A percentile compares a stretch with the other conserved stretches of the same genome.
Evolutionary conservation across 1,284 basidiomycete genomes (phyloP).

Genomic region (Porodaedalea pini): DNA sequence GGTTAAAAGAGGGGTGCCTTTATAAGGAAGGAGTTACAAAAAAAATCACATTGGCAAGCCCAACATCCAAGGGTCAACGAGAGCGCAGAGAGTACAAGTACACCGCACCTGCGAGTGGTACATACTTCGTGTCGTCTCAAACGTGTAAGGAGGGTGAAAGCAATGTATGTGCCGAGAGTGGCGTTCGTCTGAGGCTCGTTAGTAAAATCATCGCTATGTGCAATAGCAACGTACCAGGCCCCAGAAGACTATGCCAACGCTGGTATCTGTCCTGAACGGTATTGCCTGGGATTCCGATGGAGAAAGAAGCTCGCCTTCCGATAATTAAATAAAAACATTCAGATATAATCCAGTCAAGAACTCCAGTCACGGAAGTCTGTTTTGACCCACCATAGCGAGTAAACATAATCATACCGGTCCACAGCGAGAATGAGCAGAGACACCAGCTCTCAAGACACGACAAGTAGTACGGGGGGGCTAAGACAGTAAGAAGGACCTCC

Average conservation of each 20-base stretch:
- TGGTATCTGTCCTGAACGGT: constrained; percentile 4
- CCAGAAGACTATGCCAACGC: constrained; percentile 10
- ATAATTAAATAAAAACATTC: neutral
- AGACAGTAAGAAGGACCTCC: neutral
- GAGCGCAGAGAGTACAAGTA: neutral
- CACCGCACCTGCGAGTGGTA: neutral
- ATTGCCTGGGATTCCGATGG: too few species aligned
- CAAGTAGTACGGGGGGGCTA: neutral
- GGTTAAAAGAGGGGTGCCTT: neutral
- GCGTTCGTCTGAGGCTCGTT: constrained; percentile 4
- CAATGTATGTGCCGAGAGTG: constrained; percentile 4
- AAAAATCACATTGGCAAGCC: constrained; percentile 15
- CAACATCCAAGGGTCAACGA: constrained; percentile 14
- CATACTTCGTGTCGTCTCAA: neutral
- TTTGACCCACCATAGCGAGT: neutral
- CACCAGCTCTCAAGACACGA: neutral
- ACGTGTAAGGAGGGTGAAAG: constrained; percentile 7
- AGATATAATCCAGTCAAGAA: neutral
- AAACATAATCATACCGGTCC: neutral
- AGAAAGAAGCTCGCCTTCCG: neutral
- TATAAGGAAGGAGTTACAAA: neutral
- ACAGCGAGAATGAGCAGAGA: neutral
- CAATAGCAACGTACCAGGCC: constrained; percentile 2
- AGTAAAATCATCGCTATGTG: neutral
- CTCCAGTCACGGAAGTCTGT: too few species aligned